Conservation (phyloP, 2,329 filamentous ascomycete genomes). For the Scytalidium lignicola region DNA sequence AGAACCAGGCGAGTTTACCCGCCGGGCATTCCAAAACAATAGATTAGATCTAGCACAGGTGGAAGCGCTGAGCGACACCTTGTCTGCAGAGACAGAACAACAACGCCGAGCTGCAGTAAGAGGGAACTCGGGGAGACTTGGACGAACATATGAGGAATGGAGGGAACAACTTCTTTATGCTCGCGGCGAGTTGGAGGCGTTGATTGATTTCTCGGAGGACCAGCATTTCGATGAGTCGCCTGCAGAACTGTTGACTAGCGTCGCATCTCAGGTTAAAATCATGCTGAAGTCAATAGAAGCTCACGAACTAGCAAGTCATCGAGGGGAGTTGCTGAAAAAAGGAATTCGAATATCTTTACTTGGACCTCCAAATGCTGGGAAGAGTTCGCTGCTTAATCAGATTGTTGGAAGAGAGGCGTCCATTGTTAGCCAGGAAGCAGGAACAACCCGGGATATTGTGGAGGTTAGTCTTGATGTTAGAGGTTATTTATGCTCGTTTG, state of each 20-base stretch:
- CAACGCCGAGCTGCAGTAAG: conserved; percentile 83
- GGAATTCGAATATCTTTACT: conserved; percentile 84
- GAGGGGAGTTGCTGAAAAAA: conserved; percentile 76
- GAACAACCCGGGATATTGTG: conserved; percentile 89
- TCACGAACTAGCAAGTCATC: conserved; percentile 72
- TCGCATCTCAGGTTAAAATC: conserved; percentile 56
- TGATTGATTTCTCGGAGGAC: conserved; percentile 97
- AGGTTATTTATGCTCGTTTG: conserved; percentile 88
- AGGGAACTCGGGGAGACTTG: conserved; percentile 65
- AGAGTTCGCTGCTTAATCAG: conserved; percentile 87
- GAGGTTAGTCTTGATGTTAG: conserved; percentile 86
- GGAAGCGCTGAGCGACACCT: conserved; percentile 57
- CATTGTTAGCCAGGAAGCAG: conserved; percentile 88
- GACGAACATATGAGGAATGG: conserved; percentile 78
- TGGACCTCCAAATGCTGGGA: conserved; percentile 89
- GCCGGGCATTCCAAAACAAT: conserved; percentile 82
- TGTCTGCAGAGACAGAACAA: conserved; percentile 78
- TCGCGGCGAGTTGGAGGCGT: conserved; percentile 84
- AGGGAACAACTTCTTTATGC: conserved; percentile 70
- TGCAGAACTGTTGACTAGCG: conserved; percentile 62
- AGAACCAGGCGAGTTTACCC: conserved; percentile 92
- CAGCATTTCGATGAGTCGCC: conserved; percentile 94
- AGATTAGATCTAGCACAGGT: conserved; percentile 83
- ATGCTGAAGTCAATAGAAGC: conserved; percentile 60
- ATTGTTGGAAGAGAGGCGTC: conserved; percentile 90